A percentile compares a stretch with the other conserved stretches of the same genome.
phyloP scores from a whole-genome alignment of 495 filamentous ascomycete genomes.

The Delitschia confertaspora region DNA sequence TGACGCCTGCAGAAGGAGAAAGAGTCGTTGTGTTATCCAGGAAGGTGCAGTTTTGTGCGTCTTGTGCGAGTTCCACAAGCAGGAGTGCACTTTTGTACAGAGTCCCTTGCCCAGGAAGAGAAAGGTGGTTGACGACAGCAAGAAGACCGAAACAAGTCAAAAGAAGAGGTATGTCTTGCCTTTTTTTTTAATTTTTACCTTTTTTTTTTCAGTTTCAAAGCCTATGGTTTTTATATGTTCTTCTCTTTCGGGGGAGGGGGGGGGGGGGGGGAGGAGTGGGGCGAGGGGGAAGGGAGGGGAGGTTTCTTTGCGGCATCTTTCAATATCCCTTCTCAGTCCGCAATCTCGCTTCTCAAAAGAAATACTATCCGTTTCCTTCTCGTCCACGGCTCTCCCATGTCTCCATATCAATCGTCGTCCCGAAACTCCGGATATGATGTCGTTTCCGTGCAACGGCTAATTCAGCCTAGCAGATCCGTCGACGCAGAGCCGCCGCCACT shows the following conservation, averaged over 20 bases:
- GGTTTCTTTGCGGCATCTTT: no score
- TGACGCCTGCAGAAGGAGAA: conserved; percentile 76
- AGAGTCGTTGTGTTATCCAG: conserved; percentile 85
- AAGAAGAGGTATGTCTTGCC: conserved; percentile 33
- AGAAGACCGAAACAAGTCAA: conserved; percentile 22
- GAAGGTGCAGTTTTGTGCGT: conserved; percentile 69
- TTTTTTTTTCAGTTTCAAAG: background rate
- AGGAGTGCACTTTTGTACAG: conserved; percentile 42
- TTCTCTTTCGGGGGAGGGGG: background rate
- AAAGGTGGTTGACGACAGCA: conserved; percentile 30
- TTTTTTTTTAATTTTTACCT: no score
- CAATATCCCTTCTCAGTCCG: no score
- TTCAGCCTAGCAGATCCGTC: conserved; percentile 25
- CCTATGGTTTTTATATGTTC: no score
- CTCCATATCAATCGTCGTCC: no score
- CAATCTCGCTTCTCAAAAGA: no score
- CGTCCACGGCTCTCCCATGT: no score
- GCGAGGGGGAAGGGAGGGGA: no score
- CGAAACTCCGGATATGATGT: no score
- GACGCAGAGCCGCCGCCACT: conserved; percentile 30
- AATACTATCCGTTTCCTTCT: no score
- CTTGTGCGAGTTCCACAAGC: conserved; percentile 44
- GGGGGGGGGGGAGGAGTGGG: no score
- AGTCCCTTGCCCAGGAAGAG: conserved; percentile 46
- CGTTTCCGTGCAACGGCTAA: conserved; percentile 17